A percentile compares a stretch with the other conserved stretches of the same genome.
These are phyloP conservation scores for Brassica incana DNA, from an alignment of 345 rosid species.

Conservation along the genomic window DNA sequence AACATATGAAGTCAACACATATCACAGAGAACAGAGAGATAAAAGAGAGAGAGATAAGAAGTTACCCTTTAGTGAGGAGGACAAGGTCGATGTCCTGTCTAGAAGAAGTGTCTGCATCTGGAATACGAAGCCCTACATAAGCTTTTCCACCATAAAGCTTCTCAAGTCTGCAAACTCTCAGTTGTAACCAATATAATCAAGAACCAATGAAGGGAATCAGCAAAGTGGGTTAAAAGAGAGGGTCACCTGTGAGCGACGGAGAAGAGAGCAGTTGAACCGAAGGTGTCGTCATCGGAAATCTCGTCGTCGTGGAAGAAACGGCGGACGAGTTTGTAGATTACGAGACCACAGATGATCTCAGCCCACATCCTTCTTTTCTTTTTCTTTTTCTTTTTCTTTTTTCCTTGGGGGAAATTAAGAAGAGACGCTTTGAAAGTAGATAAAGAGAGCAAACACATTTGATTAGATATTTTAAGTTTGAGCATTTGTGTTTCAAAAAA, in stretches of 20 bases:
- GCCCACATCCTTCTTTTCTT: constrained; percentile 61
- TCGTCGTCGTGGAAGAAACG: constrained; percentile 57
- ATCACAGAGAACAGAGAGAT: not conserved
- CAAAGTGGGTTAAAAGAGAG: not conserved
- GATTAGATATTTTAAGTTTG: not conserved
- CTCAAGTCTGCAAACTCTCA: no score
- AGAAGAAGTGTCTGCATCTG: constrained; percentile 79
- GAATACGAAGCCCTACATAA: constrained; percentile 85
- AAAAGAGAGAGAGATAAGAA: not conserved
- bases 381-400: not conserved
- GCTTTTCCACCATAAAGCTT: constrained; percentile 85
- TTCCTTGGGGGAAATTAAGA: not conserved
- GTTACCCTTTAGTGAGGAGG: constrained; percentile 65
- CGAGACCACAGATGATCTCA: constrained; percentile 70
- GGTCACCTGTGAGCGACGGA: constrained; percentile 66
- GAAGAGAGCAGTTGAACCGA: constrained; percentile 66
- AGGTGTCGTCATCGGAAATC: constrained; percentile 57
- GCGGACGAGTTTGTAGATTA: constrained; percentile 54
- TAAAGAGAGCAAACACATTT: not conserved
- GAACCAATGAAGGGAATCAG: not conserved
- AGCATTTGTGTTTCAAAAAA: not conserved
- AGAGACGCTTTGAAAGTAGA: not conserved
- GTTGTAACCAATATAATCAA: not conserved
- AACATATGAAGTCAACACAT: not conserved
- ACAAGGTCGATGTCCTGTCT: constrained; percentile 72